Conservation (phyloP, 352 stramenopile genomes). For the Globisporangium uncinulatum region DNA sequence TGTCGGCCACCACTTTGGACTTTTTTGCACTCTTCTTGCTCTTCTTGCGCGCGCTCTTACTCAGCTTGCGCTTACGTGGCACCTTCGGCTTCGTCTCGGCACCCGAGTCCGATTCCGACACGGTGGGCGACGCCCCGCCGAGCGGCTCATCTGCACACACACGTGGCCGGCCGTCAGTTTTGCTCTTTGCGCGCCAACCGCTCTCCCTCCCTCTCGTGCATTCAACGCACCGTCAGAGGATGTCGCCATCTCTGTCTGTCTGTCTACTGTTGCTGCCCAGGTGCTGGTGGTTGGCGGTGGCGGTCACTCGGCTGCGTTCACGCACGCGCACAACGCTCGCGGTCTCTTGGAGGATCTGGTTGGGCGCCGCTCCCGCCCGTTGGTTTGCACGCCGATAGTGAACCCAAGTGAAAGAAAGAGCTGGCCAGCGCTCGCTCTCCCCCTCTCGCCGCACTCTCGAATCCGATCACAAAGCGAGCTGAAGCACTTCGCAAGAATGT, state of each 20-base stretch:
- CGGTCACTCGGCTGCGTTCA: constrained; percentile 1
- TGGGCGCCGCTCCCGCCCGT: not conserved
- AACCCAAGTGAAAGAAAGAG: constrained; percentile 1
- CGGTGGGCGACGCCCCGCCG: constrained; percentile 63
- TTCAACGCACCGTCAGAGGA: constrained; percentile 12
- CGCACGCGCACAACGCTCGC: not conserved
- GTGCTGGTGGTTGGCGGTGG: no score
- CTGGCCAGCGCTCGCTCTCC: constrained; percentile 1
- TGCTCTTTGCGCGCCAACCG: not conserved
- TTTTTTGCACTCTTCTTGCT: constrained; percentile 61
- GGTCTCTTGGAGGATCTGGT: not conserved
- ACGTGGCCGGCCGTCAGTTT: not conserved
- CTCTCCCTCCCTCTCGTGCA: not conserved
- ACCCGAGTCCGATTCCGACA: constrained; percentile 84
- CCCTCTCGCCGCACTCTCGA: not conserved
- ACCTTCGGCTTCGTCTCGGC: constrained; percentile 30
- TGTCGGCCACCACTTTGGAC: constrained; percentile 50
- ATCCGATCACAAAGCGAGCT: not conserved
- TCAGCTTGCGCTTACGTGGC: constrained; percentile 73
- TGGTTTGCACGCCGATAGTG: not conserved
- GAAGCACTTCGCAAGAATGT: not conserved
- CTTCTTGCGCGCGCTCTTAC: constrained; percentile 27
- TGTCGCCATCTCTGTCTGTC: constrained; percentile 9
- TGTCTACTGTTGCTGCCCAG: not conserved
- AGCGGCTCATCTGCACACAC: constrained; percentile 49